Evolutionary conservation across 1,139 yeast species (phyloP).

Genomic region (Candida buenavistaensis): DNA sequence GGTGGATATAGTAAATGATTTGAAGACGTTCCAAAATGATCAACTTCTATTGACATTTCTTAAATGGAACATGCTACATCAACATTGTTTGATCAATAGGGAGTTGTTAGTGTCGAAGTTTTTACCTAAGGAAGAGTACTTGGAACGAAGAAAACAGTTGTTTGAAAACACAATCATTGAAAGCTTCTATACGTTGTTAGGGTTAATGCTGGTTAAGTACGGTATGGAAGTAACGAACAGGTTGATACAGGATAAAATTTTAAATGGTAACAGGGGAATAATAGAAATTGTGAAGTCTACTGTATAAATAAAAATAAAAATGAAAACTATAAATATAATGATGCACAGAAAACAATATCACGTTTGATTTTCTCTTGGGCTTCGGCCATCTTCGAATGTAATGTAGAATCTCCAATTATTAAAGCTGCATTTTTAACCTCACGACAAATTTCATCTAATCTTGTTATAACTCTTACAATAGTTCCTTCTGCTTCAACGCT

Average conservation of each 20-base stretch:
- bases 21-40: conserved; percentile 20
- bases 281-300: conserved; percentile 14
- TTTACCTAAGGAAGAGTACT: conserved; percentile 11
- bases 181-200: conserved; percentile 42
- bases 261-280: conserved; percentile 29
- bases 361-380: conserved; percentile 96
- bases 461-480: conserved; percentile 92
- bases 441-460: conserved; percentile 92
- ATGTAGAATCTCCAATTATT: conserved; percentile 87
- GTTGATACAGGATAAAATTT: conserved; percentile 23
- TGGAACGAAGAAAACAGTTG: conserved; percentile 16
- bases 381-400: conserved; percentile 84
- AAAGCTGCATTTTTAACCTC: conserved; percentile 93
- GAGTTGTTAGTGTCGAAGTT: conserved; percentile 7
- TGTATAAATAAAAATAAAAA: neutral
- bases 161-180: conserved; percentile 31
- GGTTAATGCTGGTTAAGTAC: conserved; percentile 33
- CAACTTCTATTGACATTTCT: conserved; percentile 32
- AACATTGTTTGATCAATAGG: conserved; percentile 9
- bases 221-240: conserved; percentile 17
- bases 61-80: conserved; percentile 29
- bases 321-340: conserved; percentile 64
- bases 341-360: conserved; percentile 96
- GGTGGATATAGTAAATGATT: conserved; percentile 25
- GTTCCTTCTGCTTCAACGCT: conserved; percentile 95